Evolutionary conservation across 2,329 filamentous ascomycete species (phyloP).

Genomic region (Ophiostoma sp.): DNA sequence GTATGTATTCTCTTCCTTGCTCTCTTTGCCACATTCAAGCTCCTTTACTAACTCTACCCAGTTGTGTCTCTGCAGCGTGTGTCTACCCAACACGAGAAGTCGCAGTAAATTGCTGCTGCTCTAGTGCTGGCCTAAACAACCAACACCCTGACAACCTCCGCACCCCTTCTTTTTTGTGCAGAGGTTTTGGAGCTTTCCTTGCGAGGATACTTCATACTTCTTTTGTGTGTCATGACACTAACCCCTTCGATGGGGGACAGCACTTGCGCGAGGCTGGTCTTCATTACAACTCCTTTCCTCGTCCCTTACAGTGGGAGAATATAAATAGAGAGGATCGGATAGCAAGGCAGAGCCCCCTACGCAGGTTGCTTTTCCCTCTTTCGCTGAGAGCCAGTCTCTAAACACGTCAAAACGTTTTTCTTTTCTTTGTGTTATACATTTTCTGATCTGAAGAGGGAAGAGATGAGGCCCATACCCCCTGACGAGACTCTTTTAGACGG

Average conservation of each 20-base stretch:
- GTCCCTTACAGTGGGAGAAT: slow-evolving; percentile 16
- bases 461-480: slow-evolving; percentile 32
- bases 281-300: slow-evolving; percentile 36
- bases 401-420: slow-evolving; percentile 21
- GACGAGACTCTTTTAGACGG: slow-evolving; percentile 36
- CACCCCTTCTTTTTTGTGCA: slow-evolving; percentile 27
- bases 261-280: slow-evolving; percentile 30
- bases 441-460: slow-evolving; percentile 34
- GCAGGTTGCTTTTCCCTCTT: slow-evolving; percentile 13
- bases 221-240: slow-evolving; percentile 25
- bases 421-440: slow-evolving; percentile 40
- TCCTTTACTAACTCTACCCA: slow-evolving; percentile 53
- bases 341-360: slow-evolving; percentile 15
- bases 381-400: slow-evolving; percentile 11
- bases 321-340: slow-evolving; percentile 30
- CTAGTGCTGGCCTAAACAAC: not conserved
- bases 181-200: slow-evolving; percentile 25
- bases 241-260: slow-evolving; percentile 24
- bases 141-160: not conserved
- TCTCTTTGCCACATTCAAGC: not conserved
- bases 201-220: slow-evolving; percentile 30
- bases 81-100: slow-evolving; percentile 90
- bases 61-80: slow-evolving; percentile 88
- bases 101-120: slow-evolving; percentile 54
- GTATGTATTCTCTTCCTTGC: slow-evolving; percentile 53